A percentile compares a stretch with the other conserved stretches of the same genome.
phyloP scores from a whole-genome alignment of 306 rosid species.

The Styphnolobium japonicum region DNA sequence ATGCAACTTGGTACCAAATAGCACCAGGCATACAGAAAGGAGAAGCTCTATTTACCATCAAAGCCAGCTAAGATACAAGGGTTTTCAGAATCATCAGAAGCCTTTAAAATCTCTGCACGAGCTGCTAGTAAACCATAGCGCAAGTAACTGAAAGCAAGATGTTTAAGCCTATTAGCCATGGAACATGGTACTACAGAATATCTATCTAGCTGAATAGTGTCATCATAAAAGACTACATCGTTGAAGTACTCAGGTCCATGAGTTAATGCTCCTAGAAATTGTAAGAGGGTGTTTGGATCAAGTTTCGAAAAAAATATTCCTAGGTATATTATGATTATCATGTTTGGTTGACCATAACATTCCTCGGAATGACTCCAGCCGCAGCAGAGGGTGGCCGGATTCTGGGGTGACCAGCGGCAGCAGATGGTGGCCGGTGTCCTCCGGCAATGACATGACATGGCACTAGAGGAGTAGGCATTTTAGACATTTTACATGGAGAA shows the following conservation, averaged over 20 bases:
- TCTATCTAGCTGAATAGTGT: constrained; percentile 3
- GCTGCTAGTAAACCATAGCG: constrained; percentile 92
- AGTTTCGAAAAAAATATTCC: too few relatives aligned
- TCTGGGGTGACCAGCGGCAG: too few relatives aligned
- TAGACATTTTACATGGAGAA: too few relatives aligned
- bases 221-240: constrained; percentile 6
- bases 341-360: too few relatives aligned
- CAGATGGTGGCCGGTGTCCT: too few relatives aligned
- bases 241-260: not conserved
- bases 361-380: too few relatives aligned
- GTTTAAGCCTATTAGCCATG: constrained; percentile 28
- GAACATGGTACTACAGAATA: not conserved
- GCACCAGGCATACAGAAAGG: not conserved
- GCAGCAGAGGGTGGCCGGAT: too few relatives aligned
- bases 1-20: constrained; percentile 3
- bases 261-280: constrained; percentile 4
- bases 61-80: constrained; percentile 79
- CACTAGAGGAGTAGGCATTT: too few relatives aligned
- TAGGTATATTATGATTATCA: too few relatives aligned
- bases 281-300: too few relatives aligned
- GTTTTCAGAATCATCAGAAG: constrained; percentile 63
- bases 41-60: constrained; percentile 58
- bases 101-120: constrained; percentile 91
- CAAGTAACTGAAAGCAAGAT: constrained; percentile 67
- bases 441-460: too few relatives aligned